These are phyloP conservation scores for Podosphaera aphanis DNA, from an alignment of 2,329 filamentous ascomycete species.

Conservation along the genomic window DNA sequence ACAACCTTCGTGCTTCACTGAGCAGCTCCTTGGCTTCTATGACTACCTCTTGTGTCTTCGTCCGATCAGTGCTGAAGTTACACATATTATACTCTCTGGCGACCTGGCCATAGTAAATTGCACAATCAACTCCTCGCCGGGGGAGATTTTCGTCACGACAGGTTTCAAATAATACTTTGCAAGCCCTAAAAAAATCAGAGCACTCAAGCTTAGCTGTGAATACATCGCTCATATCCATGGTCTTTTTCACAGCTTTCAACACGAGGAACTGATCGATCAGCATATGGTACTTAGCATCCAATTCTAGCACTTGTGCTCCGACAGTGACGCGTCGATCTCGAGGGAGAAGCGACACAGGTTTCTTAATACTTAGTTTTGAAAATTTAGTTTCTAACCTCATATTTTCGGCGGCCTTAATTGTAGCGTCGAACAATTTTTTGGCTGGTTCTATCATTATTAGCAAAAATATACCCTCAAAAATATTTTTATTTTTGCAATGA, in stretches of 20 bases:
- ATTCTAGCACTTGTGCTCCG: not conserved
- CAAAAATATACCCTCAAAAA: not conserved
- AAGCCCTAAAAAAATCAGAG: constrained; percentile 12
- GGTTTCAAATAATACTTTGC: constrained; percentile 14
- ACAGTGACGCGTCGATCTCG: not conserved
- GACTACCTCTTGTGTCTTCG: constrained; percentile 4
- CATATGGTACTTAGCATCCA: not conserved
- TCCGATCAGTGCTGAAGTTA: constrained; percentile 4
- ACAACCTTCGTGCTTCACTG: constrained; percentile 14
- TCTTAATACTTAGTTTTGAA: not conserved
- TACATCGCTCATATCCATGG: not conserved
- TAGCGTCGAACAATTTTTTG: not conserved
- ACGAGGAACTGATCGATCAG: not conserved
- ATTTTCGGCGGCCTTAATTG: not conserved
- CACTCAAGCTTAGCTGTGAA: not conserved
- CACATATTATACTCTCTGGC: not conserved
- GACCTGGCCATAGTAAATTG: constrained; percentile 14
- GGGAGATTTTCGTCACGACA: constrained; percentile 16
- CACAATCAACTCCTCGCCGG: constrained; percentile 18
- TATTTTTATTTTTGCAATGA: too few species aligned
- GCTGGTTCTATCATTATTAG: not conserved
- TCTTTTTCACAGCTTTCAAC: not conserved
- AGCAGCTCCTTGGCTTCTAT: constrained; percentile 12
- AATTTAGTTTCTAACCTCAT: not conserved
- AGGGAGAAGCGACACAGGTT: not conserved